Conservation (phyloP, 2,329 filamentous ascomycete species). For the Aplosporella prunicola region DNA sequence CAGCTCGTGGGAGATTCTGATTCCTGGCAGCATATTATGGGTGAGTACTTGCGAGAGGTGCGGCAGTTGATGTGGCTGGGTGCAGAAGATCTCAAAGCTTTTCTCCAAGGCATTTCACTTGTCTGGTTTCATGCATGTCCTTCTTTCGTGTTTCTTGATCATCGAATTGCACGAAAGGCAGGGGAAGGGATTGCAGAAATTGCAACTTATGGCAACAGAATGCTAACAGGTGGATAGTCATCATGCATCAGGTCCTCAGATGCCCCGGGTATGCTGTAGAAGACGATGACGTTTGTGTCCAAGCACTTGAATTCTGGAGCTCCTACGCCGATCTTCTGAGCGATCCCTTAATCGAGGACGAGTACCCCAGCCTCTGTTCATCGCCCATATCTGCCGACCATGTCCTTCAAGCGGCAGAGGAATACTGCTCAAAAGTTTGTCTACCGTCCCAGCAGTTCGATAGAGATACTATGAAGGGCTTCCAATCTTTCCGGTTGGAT, state of each 20-base stretch:
- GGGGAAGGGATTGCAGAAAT: too few species aligned
- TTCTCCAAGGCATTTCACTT: too few species aligned
- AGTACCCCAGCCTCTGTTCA: constrained; percentile 18
- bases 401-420: constrained; percentile 55
- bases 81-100: too few species aligned
- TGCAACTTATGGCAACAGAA: too few species aligned
- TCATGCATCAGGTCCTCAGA: constrained; percentile 55
- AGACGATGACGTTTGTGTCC: constrained; percentile 61
- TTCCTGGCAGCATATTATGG: constrained; percentile 25
- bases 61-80: too few species aligned
- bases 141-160: background rate
- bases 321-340: constrained; percentile 61
- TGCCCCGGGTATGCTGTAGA: constrained; percentile 60
- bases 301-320: constrained; percentile 70
- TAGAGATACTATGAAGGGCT: constrained; percentile 55
- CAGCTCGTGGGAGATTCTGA: constrained; percentile 17
- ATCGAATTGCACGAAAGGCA: too few species aligned
- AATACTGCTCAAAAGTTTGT: constrained; percentile 59
- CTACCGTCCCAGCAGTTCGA: constrained; percentile 63
- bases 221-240: constrained; percentile 20
- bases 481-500: constrained; percentile 65
- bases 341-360: constrained; percentile 38
- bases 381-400: constrained; percentile 47
- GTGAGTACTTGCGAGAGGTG: constrained; percentile 23
- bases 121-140: background rate